Conservation (phyloP, 495 filamentous ascomycete species). For the Penicillium chermesinum region DNA sequence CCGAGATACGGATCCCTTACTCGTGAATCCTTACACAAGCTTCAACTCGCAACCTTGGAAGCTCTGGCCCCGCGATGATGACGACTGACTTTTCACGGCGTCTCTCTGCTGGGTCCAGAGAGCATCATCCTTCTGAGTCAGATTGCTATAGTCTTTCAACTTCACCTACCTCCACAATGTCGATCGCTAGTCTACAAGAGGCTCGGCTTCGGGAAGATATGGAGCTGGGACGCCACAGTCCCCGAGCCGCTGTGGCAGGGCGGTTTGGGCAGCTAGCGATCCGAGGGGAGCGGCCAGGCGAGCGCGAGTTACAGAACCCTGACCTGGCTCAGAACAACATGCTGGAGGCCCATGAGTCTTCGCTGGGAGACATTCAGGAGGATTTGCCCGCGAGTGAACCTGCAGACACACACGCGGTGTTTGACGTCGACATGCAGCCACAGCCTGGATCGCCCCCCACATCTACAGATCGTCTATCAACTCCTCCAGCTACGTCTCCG, state of each 20-base stretch:
- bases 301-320: conserved; percentile 20
- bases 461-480: background rate
- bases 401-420: too few relatives aligned
- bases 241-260: conserved; percentile 58
- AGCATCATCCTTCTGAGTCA: conserved; percentile 35
- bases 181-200: conserved; percentile 33
- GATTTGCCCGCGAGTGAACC: conserved; percentile 2
- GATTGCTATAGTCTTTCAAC: conserved; percentile 30
- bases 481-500: conserved; percentile 10
- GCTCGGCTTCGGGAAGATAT: conserved; percentile 29
- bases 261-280: conserved; percentile 59
- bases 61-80: conserved; percentile 31
- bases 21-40: conserved; percentile 14
- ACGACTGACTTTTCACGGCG: conserved; percentile 20
- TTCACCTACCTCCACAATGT: conserved; percentile 34
- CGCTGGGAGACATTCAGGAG: background rate
- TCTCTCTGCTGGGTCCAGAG: conserved; percentile 40
- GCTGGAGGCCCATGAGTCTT: background rate
- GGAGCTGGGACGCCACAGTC: conserved; percentile 46
- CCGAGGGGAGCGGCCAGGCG: conserved; percentile 37
- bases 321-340: conserved; percentile 8
- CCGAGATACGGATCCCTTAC: background rate
- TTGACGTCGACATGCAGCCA: too few relatives aligned
- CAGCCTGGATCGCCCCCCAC: too few relatives aligned
- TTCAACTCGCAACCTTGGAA: background rate